Base-by-base conservation (phyloP, 2,329 filamentous ascomycete genomes). In the Colletotrichum cereale region DNA sequence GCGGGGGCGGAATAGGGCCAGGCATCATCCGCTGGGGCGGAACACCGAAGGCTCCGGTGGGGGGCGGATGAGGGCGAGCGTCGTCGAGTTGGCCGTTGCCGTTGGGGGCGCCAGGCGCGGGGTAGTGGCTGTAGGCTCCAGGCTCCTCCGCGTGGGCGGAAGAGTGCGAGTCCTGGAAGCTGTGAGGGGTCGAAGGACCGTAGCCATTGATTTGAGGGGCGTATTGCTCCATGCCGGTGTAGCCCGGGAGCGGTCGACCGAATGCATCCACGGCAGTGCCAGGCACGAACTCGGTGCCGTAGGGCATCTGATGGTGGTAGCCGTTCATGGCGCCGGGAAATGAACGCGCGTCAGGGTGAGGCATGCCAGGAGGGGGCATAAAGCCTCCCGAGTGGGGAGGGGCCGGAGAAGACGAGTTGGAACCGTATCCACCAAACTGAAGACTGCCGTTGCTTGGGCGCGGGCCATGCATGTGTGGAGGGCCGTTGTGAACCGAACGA, bases 91-190 rank as follows among this genome's bases (percentile, higher is more conserved):
- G 75, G 24, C 74, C 67, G 1, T 72, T 74, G 7, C 82, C 81
- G 48, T 81, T 86, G n/a, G 82, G 80, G 52, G 78, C 80, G 34
- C 81, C 82, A 34, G 78, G 80, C 36, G 82, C 76, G 61, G 80
- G 76, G 50, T 82, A 83, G 71, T 83, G 84, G 34, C 79, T 80
- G 64, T 80, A 82, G 65, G 83, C 78, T 67, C 80, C 82, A 38
- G 80, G 82, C 16, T 87, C 85, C 48, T 85, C 85, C 21, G 81
- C 83, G 53, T 85, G 84, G 6, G 80, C 83, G 2, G 89, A 89
- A 44, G 87, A 85, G 72, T 90, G 89, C 2, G 89, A 91, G 44
- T 86, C 89, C 66, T 90, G 89, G 75, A 89, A 89, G 78, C 88
- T 91, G 73, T 88, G 88, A 5, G 88, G 86, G 2, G 88, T 89